These are phyloP conservation scores for Phytophthora cactorum DNA, from an alignment of 352 stramenopile genomes.

Conservation along the genomic window DNA sequence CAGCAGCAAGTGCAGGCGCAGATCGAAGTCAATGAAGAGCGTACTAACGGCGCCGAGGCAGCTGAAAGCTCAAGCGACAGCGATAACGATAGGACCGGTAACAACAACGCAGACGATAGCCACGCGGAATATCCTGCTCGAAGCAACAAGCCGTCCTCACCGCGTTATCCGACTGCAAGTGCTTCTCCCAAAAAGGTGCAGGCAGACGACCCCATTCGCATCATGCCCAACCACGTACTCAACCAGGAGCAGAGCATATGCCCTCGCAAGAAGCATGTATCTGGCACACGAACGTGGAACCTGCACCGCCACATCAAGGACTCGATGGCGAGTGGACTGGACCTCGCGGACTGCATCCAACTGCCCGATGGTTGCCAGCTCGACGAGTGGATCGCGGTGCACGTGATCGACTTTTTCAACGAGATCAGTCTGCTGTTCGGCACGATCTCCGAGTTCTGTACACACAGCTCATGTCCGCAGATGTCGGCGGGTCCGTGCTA, in stretches of 20 bases:
- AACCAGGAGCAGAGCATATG: constrained; percentile 64
- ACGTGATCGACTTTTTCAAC: constrained; percentile 94
- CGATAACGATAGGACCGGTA: constrained; percentile 16
- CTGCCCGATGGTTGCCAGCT: constrained; percentile 66
- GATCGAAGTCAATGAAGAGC: constrained; percentile 11
- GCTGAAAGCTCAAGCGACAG: constrained; percentile 17
- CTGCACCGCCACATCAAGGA: constrained; percentile 77
- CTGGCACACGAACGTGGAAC: constrained; percentile 69
- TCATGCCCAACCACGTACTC: constrained; percentile 58
- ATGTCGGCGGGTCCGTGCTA: constrained; percentile 87
- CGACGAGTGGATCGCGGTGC: constrained; percentile 77
- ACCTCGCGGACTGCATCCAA: constrained; percentile 68
- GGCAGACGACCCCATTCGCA: constrained; percentile 20
- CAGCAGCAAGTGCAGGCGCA: constrained; percentile 1
- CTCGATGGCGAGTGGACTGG: constrained; percentile 60
- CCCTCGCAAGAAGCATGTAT: constrained; percentile 59
- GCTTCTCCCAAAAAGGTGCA: constrained; percentile 16
- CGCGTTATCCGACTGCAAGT: constrained; percentile 19
- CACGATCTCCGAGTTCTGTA: constrained; percentile 88
- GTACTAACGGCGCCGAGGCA: constrained; percentile 8
- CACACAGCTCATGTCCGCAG: constrained; percentile 56
- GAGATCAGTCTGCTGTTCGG: constrained; percentile 92
- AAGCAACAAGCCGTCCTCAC: constrained; percentile 29
- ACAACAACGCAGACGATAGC: constrained; percentile 33
- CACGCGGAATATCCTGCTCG: constrained; percentile 16